Percentiles rank a stretch among this genome's conserved stretches.
These are phyloP conservation scores for Ophiostoma sp. DNA, from an alignment of 2,329 filamentous ascomycete species.

Conservation along the genomic window DNA sequence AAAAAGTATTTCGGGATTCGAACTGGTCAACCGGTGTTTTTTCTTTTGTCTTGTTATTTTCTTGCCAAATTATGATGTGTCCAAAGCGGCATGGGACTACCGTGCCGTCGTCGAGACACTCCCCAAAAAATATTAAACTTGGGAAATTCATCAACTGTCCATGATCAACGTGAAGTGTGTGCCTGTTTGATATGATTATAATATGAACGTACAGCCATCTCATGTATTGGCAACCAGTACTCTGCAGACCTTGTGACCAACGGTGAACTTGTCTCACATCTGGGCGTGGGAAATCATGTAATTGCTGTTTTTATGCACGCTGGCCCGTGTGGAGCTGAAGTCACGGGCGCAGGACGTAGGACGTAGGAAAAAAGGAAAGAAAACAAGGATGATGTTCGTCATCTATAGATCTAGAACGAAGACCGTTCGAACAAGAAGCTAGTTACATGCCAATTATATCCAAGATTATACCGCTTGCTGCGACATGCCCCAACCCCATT, in stretches of 20 bases:
- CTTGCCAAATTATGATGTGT: constrained; percentile 11
- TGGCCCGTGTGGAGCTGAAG: too few species aligned
- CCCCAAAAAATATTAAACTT: constrained; percentile 25
- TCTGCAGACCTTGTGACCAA: too few species aligned
- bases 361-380: too few species aligned
- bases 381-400: too few species aligned
- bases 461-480: too few species aligned
- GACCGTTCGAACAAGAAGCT: background rate
- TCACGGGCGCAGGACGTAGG: too few species aligned
- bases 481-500: too few species aligned
- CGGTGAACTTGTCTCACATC: too few species aligned
- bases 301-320: too few species aligned
- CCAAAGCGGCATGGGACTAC: background rate
- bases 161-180: background rate
- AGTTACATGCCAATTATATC: background rate
- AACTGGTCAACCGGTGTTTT: constrained; percentile 15
- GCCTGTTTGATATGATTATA: background rate
- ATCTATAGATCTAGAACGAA: too few species aligned
- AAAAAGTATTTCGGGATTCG: constrained; percentile 15
- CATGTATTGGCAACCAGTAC: background rate
- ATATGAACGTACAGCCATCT: background rate
- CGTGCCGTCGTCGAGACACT: background rate
- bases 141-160: constrained; percentile 12
- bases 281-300: too few species aligned
- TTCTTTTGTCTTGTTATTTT: constrained; percentile 15